Base-by-base conservation (phyloP, 140 eudicot species). In the Erigeron philadelphicus region DNA sequence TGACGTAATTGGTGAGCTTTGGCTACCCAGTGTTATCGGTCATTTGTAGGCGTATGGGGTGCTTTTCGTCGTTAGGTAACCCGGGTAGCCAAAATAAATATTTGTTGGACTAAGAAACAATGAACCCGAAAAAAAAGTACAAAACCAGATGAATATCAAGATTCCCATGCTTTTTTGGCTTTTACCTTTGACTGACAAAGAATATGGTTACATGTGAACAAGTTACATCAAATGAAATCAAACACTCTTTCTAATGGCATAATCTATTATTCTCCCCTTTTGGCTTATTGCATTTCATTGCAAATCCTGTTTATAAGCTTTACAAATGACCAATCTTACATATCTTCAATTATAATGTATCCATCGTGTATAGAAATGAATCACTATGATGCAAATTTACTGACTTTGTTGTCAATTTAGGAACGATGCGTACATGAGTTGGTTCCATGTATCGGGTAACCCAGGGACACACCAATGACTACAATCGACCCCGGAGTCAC, bases 391-490 rank as follows among this genome's bases (percentile, higher is more conserved):
- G 56, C 48, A 57, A 47, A 56, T 64, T 13, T 19, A 48, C 72
- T 23, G 11, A 77, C 1, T n/a, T 16, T 42, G 16, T 16, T 42
- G 16, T 77, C 31, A 77, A 47, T 43, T 72, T 50, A 72, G 58
- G 63, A 75, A 58, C 18, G 80, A 72, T 4, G 82, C 78, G 47
- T 79, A 83, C 64, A 83, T 38, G 48, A 83, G 84, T 61, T 79
- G 80, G 79, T 83, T 83, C 87, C 87, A 83, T 11, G 87, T 79
- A 69, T 83, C 87, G 7, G 87, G 87, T 25, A 83, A 63, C 49
- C 82, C 87, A 13, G 87, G 87, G 47, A 83, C 84, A 48, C 87
- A 83, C 87, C 87, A 83, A 21, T 83, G 87, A 68, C 80, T 79
- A 61, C 87, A 83, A 66, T 90, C 97, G 8, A 80, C 81, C 3